Conservation (phyloP, 345 rosid species). For the Microcos paniculata region DNA sequence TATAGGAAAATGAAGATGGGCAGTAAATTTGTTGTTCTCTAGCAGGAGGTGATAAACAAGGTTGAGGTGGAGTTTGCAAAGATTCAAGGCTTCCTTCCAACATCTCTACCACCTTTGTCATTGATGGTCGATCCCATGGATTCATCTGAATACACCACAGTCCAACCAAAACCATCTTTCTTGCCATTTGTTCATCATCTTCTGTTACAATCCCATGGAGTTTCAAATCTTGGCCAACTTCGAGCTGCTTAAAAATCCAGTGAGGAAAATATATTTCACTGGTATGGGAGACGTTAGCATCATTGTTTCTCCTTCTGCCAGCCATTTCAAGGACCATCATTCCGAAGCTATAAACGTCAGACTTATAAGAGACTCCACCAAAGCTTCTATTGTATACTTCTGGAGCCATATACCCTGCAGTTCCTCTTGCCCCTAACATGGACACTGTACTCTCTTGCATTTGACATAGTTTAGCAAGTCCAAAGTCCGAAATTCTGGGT, state of each 20-base stretch:
- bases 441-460: no score
- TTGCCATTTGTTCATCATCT: slow-evolving; percentile 21
- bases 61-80: slow-evolving; percentile 16
- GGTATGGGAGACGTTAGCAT: slow-evolving; percentile 4
- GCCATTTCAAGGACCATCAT: slow-evolving; percentile 43
- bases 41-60: not conserved
- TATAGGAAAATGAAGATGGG: no score
- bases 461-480: no score
- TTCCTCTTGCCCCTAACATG: no score
- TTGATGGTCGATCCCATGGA: slow-evolving; percentile 43
- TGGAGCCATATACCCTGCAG: no score
- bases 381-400: no score
- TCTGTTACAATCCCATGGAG: no score
- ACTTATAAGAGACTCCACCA: not conserved
- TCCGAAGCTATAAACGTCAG: slow-evolving; percentile 51
- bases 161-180: slow-evolving; percentile 32
- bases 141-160: slow-evolving; percentile 47
- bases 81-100: slow-evolving; percentile 16
- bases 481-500: no score
- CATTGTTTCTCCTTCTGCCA: slow-evolving; percentile 21
- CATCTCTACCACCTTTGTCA: slow-evolving; percentile 37
- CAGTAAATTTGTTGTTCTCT: no score
- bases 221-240: no score
- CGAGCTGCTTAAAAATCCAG: no score
- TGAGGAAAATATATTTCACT: slow-evolving; percentile 33